Base-by-base conservation (phyloP, 495 filamentous ascomycete genomes). In the Massariosphaeria phaeospora region DNA sequence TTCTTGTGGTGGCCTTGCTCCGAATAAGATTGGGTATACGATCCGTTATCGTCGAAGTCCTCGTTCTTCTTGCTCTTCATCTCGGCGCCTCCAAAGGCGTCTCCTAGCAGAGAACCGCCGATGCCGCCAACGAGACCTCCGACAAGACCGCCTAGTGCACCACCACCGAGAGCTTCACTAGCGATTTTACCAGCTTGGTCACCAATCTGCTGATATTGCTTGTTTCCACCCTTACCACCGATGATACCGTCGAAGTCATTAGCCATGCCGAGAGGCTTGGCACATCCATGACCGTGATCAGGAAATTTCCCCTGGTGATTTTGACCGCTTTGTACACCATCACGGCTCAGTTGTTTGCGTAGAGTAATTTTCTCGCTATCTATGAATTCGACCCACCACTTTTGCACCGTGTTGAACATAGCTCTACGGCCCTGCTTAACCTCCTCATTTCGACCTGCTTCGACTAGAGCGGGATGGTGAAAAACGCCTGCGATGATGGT, bases 231-330 rank as follows among this genome's bases (percentile, higher is more conserved):
- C 67, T 69, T 40, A 18, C 59, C 59, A 21, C 47, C 52, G 12
- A 49, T 20, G 12, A 49, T 20, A 15, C 48, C 45, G n/a, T 36
- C 26, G 18, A 70, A 66, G 20, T 69, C 48, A 21, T 70, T 74
- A 24, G 77, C 76, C 66, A 85, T 77, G 20, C 78, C 70, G 3
- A 88, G 65, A 11, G 85, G 83, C 60, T 84, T 84, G 41, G 88
- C 84, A 62, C 88, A 93, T 38, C 89, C 89, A 67, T 95, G 89
- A 21, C 89, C 89, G 30, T 76, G 79, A 61, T 95, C 90, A 15
- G 85, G 71, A n/a, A 89, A 83, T 21, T 87, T 88, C 61, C 88
- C 84, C 65, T 85, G 89, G 67, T 95, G 89, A 65, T 95, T 95
- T 35, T 77, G 73, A 34, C 87, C 89, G 47, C 77, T 71, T 55